Evolutionary conservation across 108 stramenopile species (phyloP), one percentile per base, ranked within the genome.

Genomic region (Discostella stelligeroides): DNA sequence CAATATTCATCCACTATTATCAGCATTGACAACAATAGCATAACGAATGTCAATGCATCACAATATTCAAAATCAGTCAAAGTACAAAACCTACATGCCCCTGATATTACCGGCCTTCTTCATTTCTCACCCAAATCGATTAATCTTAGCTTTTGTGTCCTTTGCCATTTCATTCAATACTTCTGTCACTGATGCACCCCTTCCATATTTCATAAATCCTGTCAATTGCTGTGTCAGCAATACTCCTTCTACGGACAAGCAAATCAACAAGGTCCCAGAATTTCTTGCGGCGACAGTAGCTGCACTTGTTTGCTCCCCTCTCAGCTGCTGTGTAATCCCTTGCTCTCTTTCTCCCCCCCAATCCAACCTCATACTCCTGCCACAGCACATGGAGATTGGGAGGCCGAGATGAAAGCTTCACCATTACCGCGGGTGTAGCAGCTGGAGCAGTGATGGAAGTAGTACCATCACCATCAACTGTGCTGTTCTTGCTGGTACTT

Each of bases 301-400:
- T 45, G 59, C 65, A 48, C 43, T 75, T 62, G n/a, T 17, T 27
- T 43, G 27, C 66, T 37, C 59, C 67, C 51, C 79, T 55, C 57
- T 80, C 79, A 28, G 30, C 24, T 11, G 72, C 18, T 17, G 58
- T 73, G 60, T 69, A 74, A 43, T 54, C 15, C 50, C 59, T 74
- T 13, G 66, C 79, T 34, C 67, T 55, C 61, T 81, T 81, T 41
- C 69, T 64, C 13, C 41, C n/a, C n/a, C n/a, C 60, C 15, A 75
- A 11, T 18, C 80, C 80, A 63, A 57, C 58, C n/a, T 70, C 56
- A 65, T 58, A 81, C 72, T 81, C 80, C 13, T 70, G 30, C 80
- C 80, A 81, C 13, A 81, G 25, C 7, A 59, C 17, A 46, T 70
- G 28, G 11, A 81, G 39, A 25, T 57, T 18, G 50, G 42, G 56